Percentiles rank a stretch among this genome's conserved stretches.
These are phyloP conservation scores for Kurtzmaniella natalensis DNA, from an alignment of 1,139 yeast genomes.

Conservation along the genomic window DNA sequence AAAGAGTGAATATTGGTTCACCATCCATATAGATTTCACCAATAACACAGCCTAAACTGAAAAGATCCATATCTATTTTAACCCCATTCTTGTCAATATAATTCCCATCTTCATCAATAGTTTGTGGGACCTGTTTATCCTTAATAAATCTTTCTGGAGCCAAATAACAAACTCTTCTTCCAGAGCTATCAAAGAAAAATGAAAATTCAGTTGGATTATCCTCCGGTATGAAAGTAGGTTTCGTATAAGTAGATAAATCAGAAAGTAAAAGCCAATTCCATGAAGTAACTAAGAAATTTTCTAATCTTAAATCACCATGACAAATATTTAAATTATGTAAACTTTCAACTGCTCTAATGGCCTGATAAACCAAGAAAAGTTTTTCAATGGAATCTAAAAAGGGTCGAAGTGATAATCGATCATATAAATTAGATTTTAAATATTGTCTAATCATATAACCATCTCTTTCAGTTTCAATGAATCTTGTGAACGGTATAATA, in stretches of 20 bases:
- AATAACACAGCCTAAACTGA: slow-evolving; percentile 85
- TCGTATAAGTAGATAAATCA: slow-evolving; percentile 74
- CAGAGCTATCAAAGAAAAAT: slow-evolving; percentile 88
- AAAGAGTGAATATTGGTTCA: slow-evolving; percentile 75
- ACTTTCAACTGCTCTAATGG: slow-evolving; percentile 55
- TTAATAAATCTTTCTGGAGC: slow-evolving; percentile 88
- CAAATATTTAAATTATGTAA: slow-evolving; percentile 58
- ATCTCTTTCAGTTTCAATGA: slow-evolving; percentile 88
- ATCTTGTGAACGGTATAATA: slow-evolving; percentile 64
- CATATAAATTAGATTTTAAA: slow-evolving; percentile 74
- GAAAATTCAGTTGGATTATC: slow-evolving; percentile 94
- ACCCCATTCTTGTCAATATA: slow-evolving; percentile 30
- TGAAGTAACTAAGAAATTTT: slow-evolving; percentile 79
- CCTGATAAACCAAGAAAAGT: slow-evolving; percentile 78
- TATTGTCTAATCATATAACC: slow-evolving; percentile 85
- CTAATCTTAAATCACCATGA: slow-evolving; percentile 93
- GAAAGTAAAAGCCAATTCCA: slow-evolving; percentile 84
- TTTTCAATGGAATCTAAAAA: slow-evolving; percentile 80
- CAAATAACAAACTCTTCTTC: slow-evolving; percentile 78
- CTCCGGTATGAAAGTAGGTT: slow-evolving; percentile 85
- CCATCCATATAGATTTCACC: slow-evolving; percentile 90
- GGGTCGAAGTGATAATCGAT: slow-evolving; percentile 82
- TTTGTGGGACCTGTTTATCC: slow-evolving; percentile 14
- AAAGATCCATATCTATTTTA: slow-evolving; percentile 77
- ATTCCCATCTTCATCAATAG: slow-evolving; percentile 26